Percentiles rank a stretch among this genome's conserved stretches.
These are phyloP conservation scores for Rhizopogon vulgaris DNA, from an alignment of 768 basidiomycete genomes.

Conservation along the genomic window DNA sequence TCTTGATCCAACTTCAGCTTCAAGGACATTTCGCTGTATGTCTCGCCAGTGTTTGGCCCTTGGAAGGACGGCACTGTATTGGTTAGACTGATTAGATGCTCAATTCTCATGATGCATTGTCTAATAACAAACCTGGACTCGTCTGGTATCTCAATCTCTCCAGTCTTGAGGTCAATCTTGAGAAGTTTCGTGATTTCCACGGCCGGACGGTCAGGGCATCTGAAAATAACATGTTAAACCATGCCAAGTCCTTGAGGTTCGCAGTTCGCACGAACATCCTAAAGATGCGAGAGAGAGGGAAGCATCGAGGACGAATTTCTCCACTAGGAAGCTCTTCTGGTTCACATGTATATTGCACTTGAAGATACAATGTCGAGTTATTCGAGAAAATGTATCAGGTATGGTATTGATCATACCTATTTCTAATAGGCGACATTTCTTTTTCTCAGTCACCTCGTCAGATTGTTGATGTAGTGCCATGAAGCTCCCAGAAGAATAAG, in stretches of 20 bases:
- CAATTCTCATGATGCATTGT: not conserved
- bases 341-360: conserved; percentile 61
- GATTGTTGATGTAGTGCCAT: not conserved
- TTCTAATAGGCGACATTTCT: conserved; percentile 57
- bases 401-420: conserved; percentile 29
- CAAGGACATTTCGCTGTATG: conserved; percentile 16
- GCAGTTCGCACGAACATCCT: conserved; percentile 45
- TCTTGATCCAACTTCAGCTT: conserved; percentile 9
- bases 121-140: conserved; percentile 32
- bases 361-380: not conserved
- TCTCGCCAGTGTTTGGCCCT: conserved; percentile 30
- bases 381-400: not conserved
- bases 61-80: conserved; percentile 22
- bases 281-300: conserved; percentile 72
- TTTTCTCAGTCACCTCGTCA: not conserved
- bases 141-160: conserved; percentile 45
- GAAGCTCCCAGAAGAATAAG: not conserved
- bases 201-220: conserved; percentile 60
- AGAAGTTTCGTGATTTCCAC: conserved; percentile 65
- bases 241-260: not conserved
- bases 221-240: conserved; percentile 22
- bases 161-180: conserved; percentile 39
- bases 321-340: conserved; percentile 24
- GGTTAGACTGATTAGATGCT: not conserved
- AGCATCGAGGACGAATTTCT: conserved; percentile 45